phyloP scores from a whole-genome alignment of 345 rosid genomes.

The Iberis pinnata region DNA sequence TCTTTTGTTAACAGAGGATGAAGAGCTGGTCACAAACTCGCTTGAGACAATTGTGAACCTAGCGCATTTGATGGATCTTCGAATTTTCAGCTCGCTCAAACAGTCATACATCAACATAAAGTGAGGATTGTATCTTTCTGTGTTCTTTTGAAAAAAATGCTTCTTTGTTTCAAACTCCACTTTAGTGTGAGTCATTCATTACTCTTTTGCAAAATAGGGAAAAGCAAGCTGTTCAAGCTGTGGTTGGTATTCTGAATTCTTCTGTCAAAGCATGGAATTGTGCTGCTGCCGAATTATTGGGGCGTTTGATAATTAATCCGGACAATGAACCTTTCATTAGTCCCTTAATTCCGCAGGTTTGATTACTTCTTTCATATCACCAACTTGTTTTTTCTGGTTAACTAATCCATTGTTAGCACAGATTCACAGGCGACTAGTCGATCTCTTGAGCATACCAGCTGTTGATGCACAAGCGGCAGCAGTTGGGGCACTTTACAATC shows the following conservation, averaged over 20 bases:
- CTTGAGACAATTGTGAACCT: constrained; percentile 89
- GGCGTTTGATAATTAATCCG: constrained; percentile 92
- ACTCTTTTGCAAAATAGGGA: constrained; percentile 49
- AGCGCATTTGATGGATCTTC: constrained; percentile 90
- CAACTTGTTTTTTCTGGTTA: constrained; percentile 5
- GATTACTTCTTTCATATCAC: not conserved
- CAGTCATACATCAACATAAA: constrained; percentile 71
- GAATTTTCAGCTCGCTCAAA: constrained; percentile 79
- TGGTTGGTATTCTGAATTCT: constrained; percentile 77
- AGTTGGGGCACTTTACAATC: constrained; percentile 91
- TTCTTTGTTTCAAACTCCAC: constrained; percentile 14
- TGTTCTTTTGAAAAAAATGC: not conserved
- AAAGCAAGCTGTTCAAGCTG: constrained; percentile 84
- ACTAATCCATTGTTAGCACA: constrained; percentile 15
- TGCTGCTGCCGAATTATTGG: constrained; percentile 87
- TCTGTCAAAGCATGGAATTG: constrained; percentile 86
- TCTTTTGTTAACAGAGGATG: constrained; percentile 64
- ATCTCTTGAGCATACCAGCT: constrained; percentile 70
- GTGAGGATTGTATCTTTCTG: constrained; percentile 40
- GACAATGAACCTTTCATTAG: constrained; percentile 94
- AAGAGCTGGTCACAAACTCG: constrained; percentile 88
- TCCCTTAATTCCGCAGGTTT: constrained; percentile 78
- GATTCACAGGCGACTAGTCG: constrained; percentile 86
- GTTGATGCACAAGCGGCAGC: constrained; percentile 95
- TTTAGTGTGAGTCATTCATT: constrained; percentile 16